Evolutionary conservation across 1,284 basidiomycete species (phyloP).

Genomic region (Puccinia brachypodii): DNA sequence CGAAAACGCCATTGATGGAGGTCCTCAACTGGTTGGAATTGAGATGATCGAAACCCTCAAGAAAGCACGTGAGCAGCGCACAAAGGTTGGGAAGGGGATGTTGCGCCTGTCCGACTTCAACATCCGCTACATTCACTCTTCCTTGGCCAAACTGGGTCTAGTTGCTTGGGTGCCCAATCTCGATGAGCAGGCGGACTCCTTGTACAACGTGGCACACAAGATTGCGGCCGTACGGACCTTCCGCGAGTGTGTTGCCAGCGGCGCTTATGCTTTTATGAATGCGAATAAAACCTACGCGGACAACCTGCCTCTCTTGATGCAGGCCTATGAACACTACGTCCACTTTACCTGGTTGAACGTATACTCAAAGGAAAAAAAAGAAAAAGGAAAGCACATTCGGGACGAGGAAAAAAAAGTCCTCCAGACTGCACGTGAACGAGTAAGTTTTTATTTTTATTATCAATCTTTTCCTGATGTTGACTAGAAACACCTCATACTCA

Average conservation of each 20-base stretch:
- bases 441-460: no score
- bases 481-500: not conserved
- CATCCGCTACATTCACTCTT: not conserved
- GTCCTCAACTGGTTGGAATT: not conserved
- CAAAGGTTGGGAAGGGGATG: not conserved
- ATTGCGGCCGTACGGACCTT: constrained; percentile 7
- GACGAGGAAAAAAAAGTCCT: constrained; percentile 17
- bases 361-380: constrained; percentile 10
- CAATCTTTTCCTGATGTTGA: not conserved
- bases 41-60: not conserved
- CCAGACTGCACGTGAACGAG: not conserved
- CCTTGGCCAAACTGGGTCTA: constrained; percentile 14
- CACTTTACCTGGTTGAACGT: not conserved
- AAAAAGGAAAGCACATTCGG: not conserved
- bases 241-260: not conserved
- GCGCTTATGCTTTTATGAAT: constrained; percentile 28
- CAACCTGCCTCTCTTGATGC: not conserved
- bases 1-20: not conserved
- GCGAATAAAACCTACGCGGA: not conserved
- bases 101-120: not conserved
- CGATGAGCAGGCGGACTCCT: not conserved
- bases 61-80: not conserved
- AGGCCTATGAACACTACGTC: constrained; percentile 14
- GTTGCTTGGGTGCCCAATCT: constrained; percentile 8
- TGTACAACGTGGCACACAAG: constrained; percentile 17